Percentiles rank a stretch among this genome's conserved stretches.
Evolutionary conservation across 1,284 basidiomycete species (phyloP).

Genomic region (Coniferiporia weirii): DNA sequence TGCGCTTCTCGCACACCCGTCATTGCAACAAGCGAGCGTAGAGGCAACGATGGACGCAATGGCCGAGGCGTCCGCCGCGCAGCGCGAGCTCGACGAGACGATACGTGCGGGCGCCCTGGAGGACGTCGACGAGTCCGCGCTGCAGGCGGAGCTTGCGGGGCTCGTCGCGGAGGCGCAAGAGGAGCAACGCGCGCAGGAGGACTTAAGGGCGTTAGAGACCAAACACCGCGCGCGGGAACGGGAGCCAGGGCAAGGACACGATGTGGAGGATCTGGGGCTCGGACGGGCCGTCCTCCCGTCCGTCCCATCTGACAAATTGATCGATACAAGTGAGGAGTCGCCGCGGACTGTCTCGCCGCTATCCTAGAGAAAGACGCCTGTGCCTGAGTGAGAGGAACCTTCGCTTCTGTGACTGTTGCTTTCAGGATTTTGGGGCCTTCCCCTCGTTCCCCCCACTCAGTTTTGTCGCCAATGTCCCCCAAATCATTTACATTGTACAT

Average conservation of each 20-base stretch:
- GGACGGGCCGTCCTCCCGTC: neutral
- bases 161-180: constrained; percentile 41
- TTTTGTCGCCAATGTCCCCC: neutral
- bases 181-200: constrained; percentile 35
- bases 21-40: constrained; percentile 70
- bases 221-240: neutral
- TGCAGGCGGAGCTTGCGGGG: constrained; percentile 55
- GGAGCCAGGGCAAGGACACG: neutral
- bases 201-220: constrained; percentile 21
- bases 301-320: constrained; percentile 6
- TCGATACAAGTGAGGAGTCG: neutral
- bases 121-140: constrained; percentile 48
- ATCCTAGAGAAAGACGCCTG: neutral
- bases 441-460: neutral
- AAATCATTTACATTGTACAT: constrained; percentile 7
- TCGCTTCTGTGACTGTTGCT: neutral
- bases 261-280: neutral
- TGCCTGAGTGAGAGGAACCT: neutral
- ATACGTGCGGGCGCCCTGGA: constrained; percentile 62
- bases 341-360: neutral
- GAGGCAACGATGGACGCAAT: constrained; percentile 86
- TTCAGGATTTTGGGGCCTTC: neutral
- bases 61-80: constrained; percentile 76
- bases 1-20: constrained; percentile 73
- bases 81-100: constrained; percentile 77